These are phyloP conservation scores for Blastocystis sp. DNA, from an alignment of 352 stramenopile species.

Conservation along the genomic window DNA sequence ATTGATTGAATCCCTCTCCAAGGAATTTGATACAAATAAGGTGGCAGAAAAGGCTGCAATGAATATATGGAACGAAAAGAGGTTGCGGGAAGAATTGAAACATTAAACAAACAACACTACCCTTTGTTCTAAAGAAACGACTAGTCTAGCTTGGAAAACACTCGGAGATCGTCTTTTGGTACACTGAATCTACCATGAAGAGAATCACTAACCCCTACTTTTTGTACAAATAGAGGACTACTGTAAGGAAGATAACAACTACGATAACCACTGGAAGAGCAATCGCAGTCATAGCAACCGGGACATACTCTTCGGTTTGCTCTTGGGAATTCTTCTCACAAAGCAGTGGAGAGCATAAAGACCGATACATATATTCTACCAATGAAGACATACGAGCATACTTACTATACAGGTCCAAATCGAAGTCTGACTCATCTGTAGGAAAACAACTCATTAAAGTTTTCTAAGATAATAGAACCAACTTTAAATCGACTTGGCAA, in stretches of 20 bases:
- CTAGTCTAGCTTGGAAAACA: conserved; percentile 52
- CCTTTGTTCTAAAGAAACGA: not conserved
- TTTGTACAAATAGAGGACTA: conserved; percentile 47
- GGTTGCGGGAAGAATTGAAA: not conserved
- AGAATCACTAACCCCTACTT: not conserved
- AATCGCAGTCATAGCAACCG: conserved; percentile 18
- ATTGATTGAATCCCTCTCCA: not conserved
- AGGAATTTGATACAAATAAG: not conserved
- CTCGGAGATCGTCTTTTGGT: conserved; percentile 41
- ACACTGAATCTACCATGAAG: conserved; percentile 18
- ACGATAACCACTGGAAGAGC: conserved; percentile 51
- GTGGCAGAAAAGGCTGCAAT: not conserved
- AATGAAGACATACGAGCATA: not conserved
- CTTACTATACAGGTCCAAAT: conserved; percentile 51
- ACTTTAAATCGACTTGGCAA: not conserved
- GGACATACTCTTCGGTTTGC: not conserved
- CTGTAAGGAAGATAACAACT: conserved; percentile 13
- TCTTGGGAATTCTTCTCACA: not conserved
- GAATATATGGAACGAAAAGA: conserved; percentile 36
- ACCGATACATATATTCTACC: conserved; percentile 59
- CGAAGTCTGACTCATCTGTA: conserved; percentile 30
- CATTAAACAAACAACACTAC: not conserved
- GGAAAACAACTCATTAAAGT: conserved; percentile 48
- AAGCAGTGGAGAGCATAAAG: conserved; percentile 12
- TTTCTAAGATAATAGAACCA: not conserved